These are phyloP conservation scores for Pistacia atlantica DNA, from an alignment of 345 rosid genomes.

Conservation along the genomic window DNA sequence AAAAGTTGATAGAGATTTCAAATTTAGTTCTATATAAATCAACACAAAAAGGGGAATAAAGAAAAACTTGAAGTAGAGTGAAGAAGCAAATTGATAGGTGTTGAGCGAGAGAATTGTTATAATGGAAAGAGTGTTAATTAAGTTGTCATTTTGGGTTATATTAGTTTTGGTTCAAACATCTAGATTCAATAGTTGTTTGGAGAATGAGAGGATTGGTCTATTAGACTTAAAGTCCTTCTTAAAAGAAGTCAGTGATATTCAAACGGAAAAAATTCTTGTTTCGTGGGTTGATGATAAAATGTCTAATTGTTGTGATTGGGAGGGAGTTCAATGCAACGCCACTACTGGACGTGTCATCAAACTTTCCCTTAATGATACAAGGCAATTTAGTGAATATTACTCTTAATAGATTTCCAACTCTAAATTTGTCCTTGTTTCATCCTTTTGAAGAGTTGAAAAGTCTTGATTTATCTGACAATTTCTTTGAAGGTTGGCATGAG, in stretches of 20 bases:
- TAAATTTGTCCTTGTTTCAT: slow-evolving; percentile 18
- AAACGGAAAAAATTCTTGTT: not conserved
- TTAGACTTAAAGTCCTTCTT: slow-evolving; percentile 24
- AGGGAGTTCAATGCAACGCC: slow-evolving; percentile 11
- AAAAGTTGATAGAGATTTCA: too few species aligned
- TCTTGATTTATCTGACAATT: not conserved
- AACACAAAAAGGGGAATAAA: too few species aligned
- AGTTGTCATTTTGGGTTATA: not conserved
- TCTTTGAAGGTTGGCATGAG: not conserved
- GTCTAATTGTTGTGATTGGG: slow-evolving; percentile 6
- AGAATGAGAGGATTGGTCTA: slow-evolving; percentile 28
- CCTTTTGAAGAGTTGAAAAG: slow-evolving; percentile 3
- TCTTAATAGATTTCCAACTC: not conserved
- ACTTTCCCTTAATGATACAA: not conserved
- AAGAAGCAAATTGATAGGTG: too few species aligned
- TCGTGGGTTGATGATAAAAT: slow-evolving; percentile 17
- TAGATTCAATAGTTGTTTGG: not conserved
- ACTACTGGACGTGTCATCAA: not conserved
- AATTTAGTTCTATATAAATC: too few species aligned
- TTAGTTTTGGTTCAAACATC: not conserved
- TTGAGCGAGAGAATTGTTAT: too few species aligned
- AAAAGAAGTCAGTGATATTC: not conserved
- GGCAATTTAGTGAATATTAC: accelerated
- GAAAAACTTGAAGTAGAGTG: too few species aligned
- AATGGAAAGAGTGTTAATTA: not conserved